Evolutionary conservation across 2,329 filamentous ascomycete species (phyloP).

Genomic region (Fusarium miscanthi): DNA sequence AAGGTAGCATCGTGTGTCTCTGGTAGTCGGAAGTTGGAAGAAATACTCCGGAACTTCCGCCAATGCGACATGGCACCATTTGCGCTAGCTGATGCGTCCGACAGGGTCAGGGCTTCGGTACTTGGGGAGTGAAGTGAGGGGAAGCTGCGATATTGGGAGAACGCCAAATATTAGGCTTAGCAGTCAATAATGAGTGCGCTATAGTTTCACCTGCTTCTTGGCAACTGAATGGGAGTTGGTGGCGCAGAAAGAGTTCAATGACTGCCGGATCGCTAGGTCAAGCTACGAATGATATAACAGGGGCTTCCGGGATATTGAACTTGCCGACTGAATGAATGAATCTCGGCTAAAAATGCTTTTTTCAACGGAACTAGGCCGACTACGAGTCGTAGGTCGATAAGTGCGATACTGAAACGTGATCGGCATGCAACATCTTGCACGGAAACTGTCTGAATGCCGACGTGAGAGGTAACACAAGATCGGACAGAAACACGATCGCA

Average conservation of each 20-base stretch:
- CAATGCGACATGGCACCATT: background rate
- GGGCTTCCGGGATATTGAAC: no score
- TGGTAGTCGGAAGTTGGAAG: background rate
- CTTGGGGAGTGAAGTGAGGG: background rate
- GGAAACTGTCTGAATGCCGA: background rate
- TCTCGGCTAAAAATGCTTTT: no score
- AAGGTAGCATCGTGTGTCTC: background rate
- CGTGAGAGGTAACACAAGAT: background rate
- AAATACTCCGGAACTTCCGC: background rate
- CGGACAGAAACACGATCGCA: background rate
- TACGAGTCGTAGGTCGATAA: background rate
- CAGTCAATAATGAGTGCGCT: background rate
- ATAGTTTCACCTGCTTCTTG: background rate
- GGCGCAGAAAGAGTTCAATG: fast-evolving
- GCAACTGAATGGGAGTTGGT: background rate
- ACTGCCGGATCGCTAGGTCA: background rate
- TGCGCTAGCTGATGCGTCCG: background rate
- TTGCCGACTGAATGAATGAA: no score
- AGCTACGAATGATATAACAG: background rate
- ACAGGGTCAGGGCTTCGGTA: background rate
- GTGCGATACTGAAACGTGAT: background rate
- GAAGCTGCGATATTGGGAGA: background rate
- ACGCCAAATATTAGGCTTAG: background rate
- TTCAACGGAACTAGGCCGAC: background rate
- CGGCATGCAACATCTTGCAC: background rate